Base-by-base conservation (phyloP, 2,329 filamentous ascomycete species). In the Fusarium begoniae region DNA sequence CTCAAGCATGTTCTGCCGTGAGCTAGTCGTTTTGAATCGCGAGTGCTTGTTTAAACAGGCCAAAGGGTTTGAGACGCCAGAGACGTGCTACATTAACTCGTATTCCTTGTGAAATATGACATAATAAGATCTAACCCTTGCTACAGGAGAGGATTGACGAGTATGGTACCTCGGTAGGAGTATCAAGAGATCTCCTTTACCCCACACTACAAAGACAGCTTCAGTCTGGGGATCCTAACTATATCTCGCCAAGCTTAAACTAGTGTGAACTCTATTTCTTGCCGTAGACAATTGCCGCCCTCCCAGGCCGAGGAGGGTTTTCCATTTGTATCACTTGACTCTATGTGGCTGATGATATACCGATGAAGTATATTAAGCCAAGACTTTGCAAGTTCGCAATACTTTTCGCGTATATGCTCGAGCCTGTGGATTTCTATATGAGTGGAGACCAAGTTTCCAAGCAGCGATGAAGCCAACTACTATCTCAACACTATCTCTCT, bases 101-200 rank as follows among this genome's bases (percentile, higher is more conserved):
- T 3, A 8, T 12, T 18, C 43, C 0, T 18, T 18, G 1, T 8
- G 8, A 8, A 12, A 18, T 28, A 3, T 20, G 4, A 10, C 6
- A 17, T 12, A 3, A 30, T 5, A n/a, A 12, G n/a, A 12, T 12
- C 6, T 12, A 7, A 7, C 3, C 5, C 14, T 48, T 30, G 13
- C 3, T 15, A 3, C 6, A 11, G 4, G 6, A 30, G 13, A 12
- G 20, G 3, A 12, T 6, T 48, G 26, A 6, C 12, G 14, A 48
- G 14, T 14, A 30, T 4, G 7, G 14, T 8, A n/a, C 8, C 26
- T 17, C 22, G 10, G 14, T 4, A n/a, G 0, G 14, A 48, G 26
- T 22, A 8, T 26, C 26, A 26, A 26, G 26, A 26, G 26, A 26
- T 26, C 26, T 26, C 26, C 26, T 26, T 26, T 26, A 26, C 26